A percentile compares a stretch with the other conserved stretches of the same genome.
These are phyloP conservation scores for Lasiodiplodia sp. DNA, from an alignment of 2,329 filamentous ascomycete species.

Conservation along the genomic window DNA sequence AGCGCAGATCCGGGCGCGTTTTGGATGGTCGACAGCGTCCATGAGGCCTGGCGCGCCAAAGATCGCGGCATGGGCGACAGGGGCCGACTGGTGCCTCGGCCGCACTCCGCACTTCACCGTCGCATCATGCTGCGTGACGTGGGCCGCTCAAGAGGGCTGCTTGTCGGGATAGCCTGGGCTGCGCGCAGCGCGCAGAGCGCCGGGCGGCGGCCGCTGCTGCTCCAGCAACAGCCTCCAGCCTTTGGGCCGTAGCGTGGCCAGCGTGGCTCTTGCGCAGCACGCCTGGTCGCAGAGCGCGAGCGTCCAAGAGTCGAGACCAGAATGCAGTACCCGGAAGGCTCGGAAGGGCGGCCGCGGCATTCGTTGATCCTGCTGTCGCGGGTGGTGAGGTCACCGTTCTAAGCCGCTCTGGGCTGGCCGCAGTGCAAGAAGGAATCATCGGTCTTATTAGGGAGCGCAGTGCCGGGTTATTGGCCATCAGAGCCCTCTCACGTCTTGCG, in stretches of 20 bases:
- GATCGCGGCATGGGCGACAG: constrained; percentile 6
- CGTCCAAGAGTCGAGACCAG: constrained; percentile 1
- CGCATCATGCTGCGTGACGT: constrained; percentile 23
- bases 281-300: neutral
- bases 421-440: constrained; percentile 17
- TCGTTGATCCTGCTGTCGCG: constrained; percentile 15
- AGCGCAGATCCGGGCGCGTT: constrained; percentile 17
- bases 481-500: constrained; percentile 19
- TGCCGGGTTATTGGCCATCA: constrained; percentile 12
- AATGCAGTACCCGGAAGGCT: constrained; percentile 14
- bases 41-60: neutral
- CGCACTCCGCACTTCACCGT: constrained; percentile 16
- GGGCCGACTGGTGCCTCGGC: neutral
- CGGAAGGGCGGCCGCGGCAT: constrained; percentile 15
- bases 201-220: neutral
- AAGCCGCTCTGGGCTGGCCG: constrained; percentile 26
- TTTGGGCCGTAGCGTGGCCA: constrained; percentile 24
- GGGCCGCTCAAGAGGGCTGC: constrained; percentile 9
- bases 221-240: constrained; percentile 2
- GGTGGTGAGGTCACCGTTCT: constrained; percentile 23
- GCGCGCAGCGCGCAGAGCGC: constrained; percentile 7
- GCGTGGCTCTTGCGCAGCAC: constrained; percentile 10
- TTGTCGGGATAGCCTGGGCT: constrained; percentile 5
- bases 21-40: constrained; percentile 2
- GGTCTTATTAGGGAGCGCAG: constrained; percentile 23